These are phyloP conservation scores for Pseudognaphalium luteoalbum DNA, from an alignment of 129 eudicot genomes.

Conservation along the genomic window DNA sequence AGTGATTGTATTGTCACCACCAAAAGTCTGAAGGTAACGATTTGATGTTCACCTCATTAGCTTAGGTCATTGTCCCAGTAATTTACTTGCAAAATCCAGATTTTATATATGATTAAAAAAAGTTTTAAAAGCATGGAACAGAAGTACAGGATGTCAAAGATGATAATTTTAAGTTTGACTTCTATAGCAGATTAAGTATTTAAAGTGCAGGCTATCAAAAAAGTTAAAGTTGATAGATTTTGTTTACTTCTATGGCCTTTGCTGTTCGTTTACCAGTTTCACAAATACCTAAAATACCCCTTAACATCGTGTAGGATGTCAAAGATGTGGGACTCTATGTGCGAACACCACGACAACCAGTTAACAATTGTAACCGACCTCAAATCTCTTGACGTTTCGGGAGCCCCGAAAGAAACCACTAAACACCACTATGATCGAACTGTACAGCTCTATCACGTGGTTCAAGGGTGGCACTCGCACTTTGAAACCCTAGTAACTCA, in stretches of 20 bases:
- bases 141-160: background rate
- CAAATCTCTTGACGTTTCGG: slow-evolving; percentile 64
- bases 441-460: slow-evolving; percentile 58
- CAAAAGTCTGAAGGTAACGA: background rate
- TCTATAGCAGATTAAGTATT: background rate
- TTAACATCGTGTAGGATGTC: slow-evolving; percentile 60
- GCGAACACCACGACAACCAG: slow-evolving; percentile 57
- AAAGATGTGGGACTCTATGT: slow-evolving; percentile 91
- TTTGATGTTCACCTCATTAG: background rate
- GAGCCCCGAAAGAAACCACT: slow-evolving; percentile 65
- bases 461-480: slow-evolving; percentile 73
- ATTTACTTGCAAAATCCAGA: background rate
- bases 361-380: slow-evolving; percentile 55
- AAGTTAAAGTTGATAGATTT: slow-evolving; percentile 16
- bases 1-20: background rate
- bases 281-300: slow-evolving; percentile 22
- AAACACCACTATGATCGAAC: slow-evolving; percentile 78
- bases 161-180: background rate
- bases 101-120: background rate
- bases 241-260: background rate
- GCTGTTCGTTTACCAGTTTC: background rate
- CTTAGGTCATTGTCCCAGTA: background rate
- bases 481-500: slow-evolving; percentile 74
- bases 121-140: background rate
- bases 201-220: background rate